Base-by-base conservation (phyloP, 768 basidiomycete species). In the Porphyrellus cyaneotinctus region DNA sequence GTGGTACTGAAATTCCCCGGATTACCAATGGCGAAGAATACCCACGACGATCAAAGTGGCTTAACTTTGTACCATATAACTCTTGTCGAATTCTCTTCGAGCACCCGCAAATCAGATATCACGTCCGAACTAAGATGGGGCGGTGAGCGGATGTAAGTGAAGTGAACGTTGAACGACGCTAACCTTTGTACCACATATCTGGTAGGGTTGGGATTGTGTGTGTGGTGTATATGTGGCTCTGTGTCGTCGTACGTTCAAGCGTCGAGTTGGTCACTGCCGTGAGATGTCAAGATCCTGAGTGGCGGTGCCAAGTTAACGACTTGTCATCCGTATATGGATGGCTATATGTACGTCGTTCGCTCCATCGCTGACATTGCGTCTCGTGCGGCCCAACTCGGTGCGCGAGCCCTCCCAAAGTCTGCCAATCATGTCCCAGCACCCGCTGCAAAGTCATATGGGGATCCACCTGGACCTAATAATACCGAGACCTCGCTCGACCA, bases 61-160 rank as follows among this genome's bases (percentile, higher is more conserved):
- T n/a, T n/a, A n/a, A 85, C 87, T 77, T 88, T 89, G 68, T 82
- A 88, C 87, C 87, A 90, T 18, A 84, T 67, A 4, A 89, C 76
- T 37, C 74, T 75, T 5, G 78, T 75, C 4, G 81, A 76, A 30
- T 72, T 74, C 63, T 87, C 85, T 54, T 79, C 75, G 3, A 68
- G 72, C 1, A 90, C 71, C 47, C 83, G 76, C 76, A 87, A 76
- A 53, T 88, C 84, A 39, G 76, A 76, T 33, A 90, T 73, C 37
- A 89, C 87, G 70, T 89, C 88, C 46, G 88, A 84, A 30, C 14
- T 28, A 28, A 28, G 26, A 28, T n/a, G n/a, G n/a, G 26, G 9
- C 5, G 9, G 9, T 28, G n/a, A n/a, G n/a, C n/a, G n/a, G n/a
- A n/a, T 28, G n/a, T n/a, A n/a, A n/a, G n/a, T n/a, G n/a, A n/a